Conservation (phyloP, 805 yeast genomes). For the Candida gorgasii region DNA sequence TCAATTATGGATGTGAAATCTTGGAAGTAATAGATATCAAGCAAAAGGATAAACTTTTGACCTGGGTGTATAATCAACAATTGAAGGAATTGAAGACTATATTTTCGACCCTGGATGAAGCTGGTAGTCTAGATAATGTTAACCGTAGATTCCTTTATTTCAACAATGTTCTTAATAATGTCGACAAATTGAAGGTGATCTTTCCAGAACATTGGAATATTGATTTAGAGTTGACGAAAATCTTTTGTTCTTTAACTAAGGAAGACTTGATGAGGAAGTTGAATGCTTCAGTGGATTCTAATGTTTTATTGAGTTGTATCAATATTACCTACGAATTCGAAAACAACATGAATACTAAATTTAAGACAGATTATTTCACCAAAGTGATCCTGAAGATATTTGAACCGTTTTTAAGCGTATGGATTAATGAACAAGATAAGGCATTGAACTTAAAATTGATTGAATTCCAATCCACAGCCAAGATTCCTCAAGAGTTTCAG, state of each 20-base stretch:
- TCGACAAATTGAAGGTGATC: conserved; percentile 50
- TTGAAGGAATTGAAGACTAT: conserved; percentile 74
- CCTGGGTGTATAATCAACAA: conserved; percentile 71
- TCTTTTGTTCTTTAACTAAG: conserved; percentile 69
- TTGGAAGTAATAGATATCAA: conserved; percentile 64
- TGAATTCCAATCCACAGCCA: conserved; percentile 61
- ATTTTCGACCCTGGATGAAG: conserved; percentile 82
- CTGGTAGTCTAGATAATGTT: conserved; percentile 89
- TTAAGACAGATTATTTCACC: conserved; percentile 47
- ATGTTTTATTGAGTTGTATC: conserved; percentile 65
- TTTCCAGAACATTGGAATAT: conserved; percentile 80
- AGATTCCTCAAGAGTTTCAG: conserved; percentile 46
- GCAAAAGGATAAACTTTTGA: conserved; percentile 57
- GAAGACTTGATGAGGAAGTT: conserved; percentile 51
- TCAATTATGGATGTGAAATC: conserved; percentile 68
- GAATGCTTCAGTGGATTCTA: conserved; percentile 47
- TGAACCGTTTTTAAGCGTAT: conserved; percentile 79
- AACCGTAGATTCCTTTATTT: conserved; percentile 80
- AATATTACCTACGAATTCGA: conserved; percentile 86
- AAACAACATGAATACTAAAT: conserved; percentile 62
- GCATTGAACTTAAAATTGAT: conserved; percentile 59
- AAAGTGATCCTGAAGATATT: conserved; percentile 62
- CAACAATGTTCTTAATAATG: conserved; percentile 63
- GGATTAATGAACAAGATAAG: conserved; percentile 85
- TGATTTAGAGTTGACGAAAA: conserved; percentile 55